A percentile compares a stretch with the other conserved stretches of the same genome.
Conservation (phyloP, 345 rosid genomes). For the Eucalyptus tenuipes region DNA sequence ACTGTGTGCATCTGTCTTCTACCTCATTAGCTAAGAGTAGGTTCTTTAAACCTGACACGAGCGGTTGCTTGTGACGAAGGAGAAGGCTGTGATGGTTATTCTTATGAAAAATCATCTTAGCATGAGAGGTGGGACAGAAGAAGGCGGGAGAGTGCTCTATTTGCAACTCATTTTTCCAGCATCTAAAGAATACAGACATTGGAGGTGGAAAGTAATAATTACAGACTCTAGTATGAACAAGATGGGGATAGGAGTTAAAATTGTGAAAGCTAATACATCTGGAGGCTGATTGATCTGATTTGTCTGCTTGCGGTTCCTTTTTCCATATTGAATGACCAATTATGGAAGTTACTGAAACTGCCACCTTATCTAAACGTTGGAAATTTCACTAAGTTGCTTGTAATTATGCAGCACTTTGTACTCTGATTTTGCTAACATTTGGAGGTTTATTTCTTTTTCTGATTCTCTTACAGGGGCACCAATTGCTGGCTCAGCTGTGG, state of each 20-base stretch:
- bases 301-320: background rate
- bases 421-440: background rate
- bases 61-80: background rate
- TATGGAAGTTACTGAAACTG: background rate
- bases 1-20: background rate
- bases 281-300: background rate
- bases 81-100: background rate
- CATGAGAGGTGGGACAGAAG: background rate
- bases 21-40: background rate
- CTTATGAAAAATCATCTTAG: background rate
- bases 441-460: background rate
- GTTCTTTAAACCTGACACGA: background rate
- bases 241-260: background rate
- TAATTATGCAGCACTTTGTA: background rate
- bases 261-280: background rate
- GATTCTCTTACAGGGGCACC: slow-evolving; percentile 60
- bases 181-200: background rate
- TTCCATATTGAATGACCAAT: background rate
- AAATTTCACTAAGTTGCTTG: background rate
- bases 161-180: background rate
- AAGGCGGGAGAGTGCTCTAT: background rate
- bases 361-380: background rate
- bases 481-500: slow-evolving; percentile 87
- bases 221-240: background rate
- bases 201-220: background rate